Conservation (phyloP, 257 asterid species). For the Solanum commersonii region DNA sequence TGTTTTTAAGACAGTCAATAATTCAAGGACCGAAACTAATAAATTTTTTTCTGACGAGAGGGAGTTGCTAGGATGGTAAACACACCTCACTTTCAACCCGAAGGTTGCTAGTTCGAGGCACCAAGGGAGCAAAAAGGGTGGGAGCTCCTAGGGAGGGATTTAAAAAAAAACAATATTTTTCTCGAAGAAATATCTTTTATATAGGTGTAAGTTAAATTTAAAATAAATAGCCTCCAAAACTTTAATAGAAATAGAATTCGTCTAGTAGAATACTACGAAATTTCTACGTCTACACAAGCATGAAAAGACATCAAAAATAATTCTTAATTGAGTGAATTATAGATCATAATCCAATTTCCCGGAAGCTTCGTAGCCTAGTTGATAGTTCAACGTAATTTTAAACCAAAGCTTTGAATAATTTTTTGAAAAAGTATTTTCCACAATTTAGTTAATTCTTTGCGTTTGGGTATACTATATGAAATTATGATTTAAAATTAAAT, state of each 20-base stretch:
- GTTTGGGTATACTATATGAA: background rate
- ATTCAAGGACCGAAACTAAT: no score
- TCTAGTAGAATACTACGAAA: background rate
- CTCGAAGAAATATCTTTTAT: background rate
- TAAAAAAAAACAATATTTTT: background rate
- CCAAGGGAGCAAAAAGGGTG: no score
- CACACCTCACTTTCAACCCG: no score
- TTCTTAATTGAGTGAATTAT: background rate
- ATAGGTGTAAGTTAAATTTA: background rate
- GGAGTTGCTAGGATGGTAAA: no score
- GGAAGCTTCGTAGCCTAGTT: background rate
- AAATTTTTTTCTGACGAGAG: no score
- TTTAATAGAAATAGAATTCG: background rate
- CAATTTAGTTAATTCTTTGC: background rate
- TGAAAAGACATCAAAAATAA: background rate
- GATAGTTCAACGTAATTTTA: background rate
- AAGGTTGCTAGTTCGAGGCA: no score
- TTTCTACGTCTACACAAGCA: background rate
- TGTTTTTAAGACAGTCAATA: no score
- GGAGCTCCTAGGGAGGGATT: no score
- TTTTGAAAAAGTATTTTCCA: background rate
- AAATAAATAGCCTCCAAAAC: background rate
- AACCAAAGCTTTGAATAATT: background rate
- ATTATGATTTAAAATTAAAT: no score
- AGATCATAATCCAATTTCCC: background rate